Base-by-base conservation (phyloP, 305 asterid genomes). In the Plantago coronopus region DNA sequence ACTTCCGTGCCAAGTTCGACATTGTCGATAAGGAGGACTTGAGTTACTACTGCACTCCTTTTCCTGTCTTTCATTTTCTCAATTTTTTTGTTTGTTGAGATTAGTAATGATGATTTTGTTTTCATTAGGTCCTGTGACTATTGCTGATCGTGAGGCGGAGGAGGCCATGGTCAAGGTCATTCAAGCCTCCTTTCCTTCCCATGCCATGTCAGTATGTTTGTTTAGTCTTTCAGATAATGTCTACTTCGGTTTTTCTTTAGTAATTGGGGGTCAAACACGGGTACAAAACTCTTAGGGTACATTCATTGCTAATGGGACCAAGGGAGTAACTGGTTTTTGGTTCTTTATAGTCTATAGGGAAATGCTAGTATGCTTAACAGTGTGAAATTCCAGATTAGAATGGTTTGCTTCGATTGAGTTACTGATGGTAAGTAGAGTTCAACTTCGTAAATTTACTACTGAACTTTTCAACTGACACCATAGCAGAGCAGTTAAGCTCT, bases 141-240 rank as follows among this genome's bases (percentile, higher is more conserved):
- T 93, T 66, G 99, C 94, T 74, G 97, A 93, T 77, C 88, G 67
- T 69, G 89, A 81, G n/a, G 97, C 97, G 17, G 99, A 93, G 80
- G 97, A 89, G 74, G 67, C 96, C 1, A 93, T 89, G 99, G 87
- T 82, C 50, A 75, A 74, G 46, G 83, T 93, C 54, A 78, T 93
- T 59, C 87, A 85, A 63, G 82, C 77, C 54, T 65, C 68, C 59
- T 76, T 89, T 66, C 95, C 97, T 69, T 75, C 85, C n/a, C 97
- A 93, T 76, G 97, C 95, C 61, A 79, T 89, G 99, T 89, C 67
- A 78, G 90, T 75, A 49, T 47, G 37, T 60, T 40, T 11, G 29
- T 15, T 1, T 20, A 17, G 27, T 59, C 14, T 17, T 45, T 40
- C 21, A 19, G 7, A 16, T 9, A 21, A 20, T 25, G 43, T 11